phyloP scores from a whole-genome alignment of 129 eudicot species.

The Apium graveolens region DNA sequence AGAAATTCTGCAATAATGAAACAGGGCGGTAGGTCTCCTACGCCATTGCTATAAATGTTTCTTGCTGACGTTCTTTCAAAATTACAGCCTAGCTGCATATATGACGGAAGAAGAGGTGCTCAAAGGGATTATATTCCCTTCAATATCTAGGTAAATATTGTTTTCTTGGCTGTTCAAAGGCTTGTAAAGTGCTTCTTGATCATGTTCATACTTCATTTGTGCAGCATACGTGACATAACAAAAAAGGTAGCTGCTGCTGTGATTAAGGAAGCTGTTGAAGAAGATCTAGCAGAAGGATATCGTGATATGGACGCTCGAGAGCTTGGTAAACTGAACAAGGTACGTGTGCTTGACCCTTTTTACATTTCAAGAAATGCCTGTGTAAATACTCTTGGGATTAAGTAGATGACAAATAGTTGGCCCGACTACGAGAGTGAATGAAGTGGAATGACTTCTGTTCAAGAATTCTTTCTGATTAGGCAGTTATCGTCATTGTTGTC shows the following conservation, averaged over 20 bases:
- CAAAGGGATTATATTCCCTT: slow-evolving; percentile 78
- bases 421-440: neutral
- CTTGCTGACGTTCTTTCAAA: slow-evolving; percentile 6
- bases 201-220: slow-evolving; percentile 10
- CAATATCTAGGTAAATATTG: slow-evolving; percentile 63
- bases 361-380: neutral
- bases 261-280: slow-evolving; percentile 79
- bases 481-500: neutral
- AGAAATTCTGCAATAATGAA: neutral
- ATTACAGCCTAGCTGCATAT: slow-evolving; percentile 76
- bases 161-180: neutral
- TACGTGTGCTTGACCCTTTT: slow-evolving; percentile 15
- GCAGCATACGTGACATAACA: slow-evolving; percentile 94
- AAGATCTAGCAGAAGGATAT: slow-evolving; percentile 94
- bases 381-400: neutral
- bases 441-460: no score
- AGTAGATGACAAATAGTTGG: neutral
- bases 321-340: slow-evolving; percentile 67
- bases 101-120: slow-evolving; percentile 93
- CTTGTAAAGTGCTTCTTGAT: slow-evolving; percentile 1
- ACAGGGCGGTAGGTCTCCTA: neutral
- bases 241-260: slow-evolving; percentile 91
- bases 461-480: neutral
- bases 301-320: slow-evolving; percentile 89
- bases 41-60: neutral